These are phyloP conservation scores for Clarkia xantiana DNA, from an alignment of 345 rosid species.

Conservation along the genomic window DNA sequence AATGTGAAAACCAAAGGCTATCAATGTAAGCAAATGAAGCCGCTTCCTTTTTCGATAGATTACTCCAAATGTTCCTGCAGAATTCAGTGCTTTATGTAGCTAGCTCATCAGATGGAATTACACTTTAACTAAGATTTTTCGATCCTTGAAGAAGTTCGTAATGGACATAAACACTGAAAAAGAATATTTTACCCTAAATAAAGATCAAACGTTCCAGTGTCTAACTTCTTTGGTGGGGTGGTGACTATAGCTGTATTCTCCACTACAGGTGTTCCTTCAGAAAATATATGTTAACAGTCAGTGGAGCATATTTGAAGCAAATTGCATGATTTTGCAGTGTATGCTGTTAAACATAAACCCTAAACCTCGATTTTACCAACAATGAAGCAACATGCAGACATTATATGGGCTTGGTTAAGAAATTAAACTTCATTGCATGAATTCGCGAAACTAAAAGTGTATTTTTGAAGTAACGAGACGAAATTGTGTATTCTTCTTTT, in stretches of 20 bases:
- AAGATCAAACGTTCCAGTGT: slow-evolving; percentile 9
- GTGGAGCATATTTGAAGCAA: no score
- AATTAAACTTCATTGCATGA: no score
- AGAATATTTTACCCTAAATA: slow-evolving; percentile 10
- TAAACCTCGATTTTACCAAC: no score
- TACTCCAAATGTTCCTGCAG: slow-evolving; percentile 18
- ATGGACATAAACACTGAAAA: not conserved
- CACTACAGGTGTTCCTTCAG: no score
- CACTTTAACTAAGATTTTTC: not conserved
- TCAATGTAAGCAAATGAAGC: slow-evolving; percentile 21
- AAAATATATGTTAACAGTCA: no score
- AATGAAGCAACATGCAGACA: no score
- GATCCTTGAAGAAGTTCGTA: not conserved
- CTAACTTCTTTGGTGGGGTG: slow-evolving; percentile 8
- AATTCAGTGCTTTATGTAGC: not conserved
- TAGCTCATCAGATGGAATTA: not conserved
- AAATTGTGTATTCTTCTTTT: no score
- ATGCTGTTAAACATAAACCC: no score
- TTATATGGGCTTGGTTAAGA: no score
- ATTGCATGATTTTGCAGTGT: no score
- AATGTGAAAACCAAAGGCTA: slow-evolving; percentile 24
- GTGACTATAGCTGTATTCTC: slow-evolving; percentile 3
- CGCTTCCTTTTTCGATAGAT: slow-evolving; percentile 18
- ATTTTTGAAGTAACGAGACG: no score
- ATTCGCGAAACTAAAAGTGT: no score